phyloP scores from a whole-genome alignment of 2,329 filamentous ascomycete species.

The Stachybotrys chartarum region DNA sequence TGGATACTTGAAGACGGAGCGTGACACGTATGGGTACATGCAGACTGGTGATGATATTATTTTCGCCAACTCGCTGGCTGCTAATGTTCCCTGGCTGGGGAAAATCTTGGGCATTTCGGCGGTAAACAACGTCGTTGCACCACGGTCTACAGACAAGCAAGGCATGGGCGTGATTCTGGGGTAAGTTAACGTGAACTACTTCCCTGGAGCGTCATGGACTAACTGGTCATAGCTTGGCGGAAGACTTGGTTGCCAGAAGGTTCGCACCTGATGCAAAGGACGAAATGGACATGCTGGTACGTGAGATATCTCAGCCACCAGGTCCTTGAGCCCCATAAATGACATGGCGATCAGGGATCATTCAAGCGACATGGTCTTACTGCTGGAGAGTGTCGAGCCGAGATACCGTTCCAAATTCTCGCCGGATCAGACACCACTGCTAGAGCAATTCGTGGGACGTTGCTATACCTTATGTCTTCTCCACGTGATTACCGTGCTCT shows the following conservation, averaged over 20 bases:
- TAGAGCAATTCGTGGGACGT: constrained; percentile 37
- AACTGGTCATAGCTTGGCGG: neutral
- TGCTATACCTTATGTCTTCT: constrained; percentile 40
- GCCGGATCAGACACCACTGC: constrained; percentile 44
- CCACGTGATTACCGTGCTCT: constrained; percentile 36
- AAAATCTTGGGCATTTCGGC: neutral
- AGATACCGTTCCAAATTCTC: constrained; percentile 16
- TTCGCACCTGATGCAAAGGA: neutral
- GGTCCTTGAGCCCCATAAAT: neutral
- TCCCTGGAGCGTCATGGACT: neutral
- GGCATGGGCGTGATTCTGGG: neutral
- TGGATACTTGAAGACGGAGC: constrained; percentile 25
- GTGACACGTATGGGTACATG: neutral
- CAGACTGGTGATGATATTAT: neutral
- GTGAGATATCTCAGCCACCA: neutral
- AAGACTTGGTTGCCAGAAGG: neutral
- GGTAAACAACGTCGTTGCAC: neutral
- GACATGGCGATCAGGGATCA: neutral
- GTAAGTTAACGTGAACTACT: neutral
- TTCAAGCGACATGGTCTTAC: neutral
- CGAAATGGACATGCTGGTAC: neutral
- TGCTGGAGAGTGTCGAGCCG: constrained; percentile 19
- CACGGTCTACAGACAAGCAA: neutral
- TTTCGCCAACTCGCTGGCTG: neutral
- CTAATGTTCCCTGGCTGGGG: neutral